Base-by-base conservation (phyloP, 495 filamentous ascomycete genomes). In the Annulohypoxylon maeteangense region DNA sequence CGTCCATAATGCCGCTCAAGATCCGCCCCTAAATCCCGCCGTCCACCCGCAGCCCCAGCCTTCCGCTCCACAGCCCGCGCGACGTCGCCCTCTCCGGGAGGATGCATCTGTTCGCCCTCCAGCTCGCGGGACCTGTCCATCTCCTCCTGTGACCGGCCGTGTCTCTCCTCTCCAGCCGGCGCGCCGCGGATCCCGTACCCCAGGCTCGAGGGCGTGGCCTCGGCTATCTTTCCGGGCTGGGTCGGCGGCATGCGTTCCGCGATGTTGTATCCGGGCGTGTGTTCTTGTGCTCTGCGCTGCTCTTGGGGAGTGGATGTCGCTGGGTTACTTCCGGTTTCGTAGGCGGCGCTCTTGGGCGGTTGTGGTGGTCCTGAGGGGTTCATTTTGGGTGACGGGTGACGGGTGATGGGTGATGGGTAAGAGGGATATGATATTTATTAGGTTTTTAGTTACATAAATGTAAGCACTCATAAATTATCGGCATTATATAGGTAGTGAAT, bases 31-130 rank as follows among this genome's bases (percentile, higher is more conserved):
- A 82, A 70, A 62, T 72, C 67, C 40, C 74, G 66, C 65, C 75
- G 64, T 4, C 56, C 50, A 20, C 75, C 75, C 6, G 25, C 48
- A n/a, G 75, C 75, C 0, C 82, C 81, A 20, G 77, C 71, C 65
- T 83, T 82, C 0, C 80, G 72, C 59, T 81, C 65, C 1, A 88
- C 85, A 0, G 80, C 79, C 23, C 78, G 70, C 1, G 86, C 87
- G 38, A 90, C 85, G 22, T 86, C 79, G 3, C 87, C 88, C 62
- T 90, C 87, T 4, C 78, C 76, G 0, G 82, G 78, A 27, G 84
- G 79, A 23, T 82, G 79, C 82, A 90, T 87, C 65, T 89, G 84
- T 0, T 71, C 69, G 34, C 72, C 75, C 4, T 87, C 88, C 8
- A 85, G 85, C 16, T 89, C 86, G 0, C 77, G 68, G 59, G 83